Percentiles rank a stretch among this genome's conserved stretches.
phyloP scores from a whole-genome alignment of 2,329 filamentous ascomycete species.

The Aschersonia sp. region DNA sequence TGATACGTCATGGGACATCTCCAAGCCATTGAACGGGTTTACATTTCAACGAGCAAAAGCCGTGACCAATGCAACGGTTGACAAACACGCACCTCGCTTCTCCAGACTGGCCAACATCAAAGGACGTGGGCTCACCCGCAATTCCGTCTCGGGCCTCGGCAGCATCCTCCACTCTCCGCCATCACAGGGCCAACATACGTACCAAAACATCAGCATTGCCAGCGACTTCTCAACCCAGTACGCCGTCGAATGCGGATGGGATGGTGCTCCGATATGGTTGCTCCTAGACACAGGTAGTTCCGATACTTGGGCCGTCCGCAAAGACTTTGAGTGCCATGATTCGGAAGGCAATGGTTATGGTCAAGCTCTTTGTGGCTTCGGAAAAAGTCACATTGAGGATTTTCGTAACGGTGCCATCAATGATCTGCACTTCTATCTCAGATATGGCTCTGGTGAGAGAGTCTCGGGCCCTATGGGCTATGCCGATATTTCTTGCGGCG shows the following conservation, averaged over 20 bases:
- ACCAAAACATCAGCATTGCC: slow-evolving; percentile 23
- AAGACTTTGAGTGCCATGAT: slow-evolving; percentile 26
- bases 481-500: slow-evolving; percentile 29
- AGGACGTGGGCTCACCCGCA: slow-evolving; percentile 8
- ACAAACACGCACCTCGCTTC: slow-evolving; percentile 14
- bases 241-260: slow-evolving; percentile 25
- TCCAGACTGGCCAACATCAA: slow-evolving; percentile 20
- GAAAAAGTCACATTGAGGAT: slow-evolving; percentile 19
- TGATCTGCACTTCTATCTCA: slow-evolving; percentile 29
- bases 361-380: slow-evolving; percentile 24
- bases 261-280: slow-evolving; percentile 22
- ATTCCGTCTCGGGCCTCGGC: slow-evolving; percentile 15
- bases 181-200: slow-evolving; percentile 8
- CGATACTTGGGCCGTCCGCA: slow-evolving; percentile 32
- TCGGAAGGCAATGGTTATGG: slow-evolving; percentile 15
- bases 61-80: slow-evolving; percentile 10
- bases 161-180: slow-evolving; percentile 8
- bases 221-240: slow-evolving; percentile 26
- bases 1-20: slow-evolving; percentile 15
- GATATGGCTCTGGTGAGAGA: slow-evolving; percentile 33
- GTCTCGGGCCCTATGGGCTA: slow-evolving; percentile 31
- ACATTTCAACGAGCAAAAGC: slow-evolving; percentile 20
- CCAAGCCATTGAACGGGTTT: slow-evolving; percentile 21
- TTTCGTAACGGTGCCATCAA: slow-evolving; percentile 25
- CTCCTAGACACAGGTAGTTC: slow-evolving; percentile 36